Evolutionary conservation across 805 yeast genomes (phyloP).

Genomic region (Peterozyma xylosa): DNA sequence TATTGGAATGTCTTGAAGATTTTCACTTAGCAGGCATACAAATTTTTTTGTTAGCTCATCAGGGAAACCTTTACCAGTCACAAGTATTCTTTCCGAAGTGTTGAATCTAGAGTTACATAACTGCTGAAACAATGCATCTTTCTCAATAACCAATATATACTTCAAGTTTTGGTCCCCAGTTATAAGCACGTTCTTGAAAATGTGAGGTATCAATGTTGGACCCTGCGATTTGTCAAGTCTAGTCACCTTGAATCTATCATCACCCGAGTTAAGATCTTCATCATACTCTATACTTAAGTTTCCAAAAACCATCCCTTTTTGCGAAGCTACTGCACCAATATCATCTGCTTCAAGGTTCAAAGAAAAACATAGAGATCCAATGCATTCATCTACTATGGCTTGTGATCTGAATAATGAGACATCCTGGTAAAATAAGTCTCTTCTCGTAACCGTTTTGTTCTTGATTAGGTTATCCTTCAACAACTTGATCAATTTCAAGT

Average conservation of each 20-base stretch:
- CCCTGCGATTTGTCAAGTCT: slow-evolving; percentile 9
- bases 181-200: slow-evolving; percentile 17
- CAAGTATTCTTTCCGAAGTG: slow-evolving; percentile 20
- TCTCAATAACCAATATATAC: slow-evolving; percentile 38
- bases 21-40: slow-evolving; percentile 19
- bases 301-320: slow-evolving; percentile 48
- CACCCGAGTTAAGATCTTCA: slow-evolving; percentile 1
- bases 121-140: slow-evolving; percentile 26
- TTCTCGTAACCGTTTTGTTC: slow-evolving; percentile 27
- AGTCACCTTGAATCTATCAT: slow-evolving; percentile 8
- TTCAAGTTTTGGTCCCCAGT: slow-evolving; percentile 13
- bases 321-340: slow-evolving; percentile 43
- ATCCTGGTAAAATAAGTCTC: slow-evolving; percentile 56
- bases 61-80: slow-evolving; percentile 68
- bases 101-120: slow-evolving; percentile 16
- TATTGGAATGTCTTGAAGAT: slow-evolving; percentile 28
- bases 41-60: slow-evolving; percentile 45
- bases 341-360: slow-evolving; percentile 28
- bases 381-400: slow-evolving; percentile 25
- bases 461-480: slow-evolving; percentile 1
- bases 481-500: slow-evolving; percentile 5
- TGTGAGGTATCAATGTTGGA: slow-evolving; percentile 31
- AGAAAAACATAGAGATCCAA: slow-evolving; percentile 30
- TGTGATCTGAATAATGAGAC: slow-evolving; percentile 44
- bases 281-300: slow-evolving; percentile 16